phyloP scores from a whole-genome alignment of 2,329 filamentous ascomycete species.

The Botrytis fragariae region DNA sequence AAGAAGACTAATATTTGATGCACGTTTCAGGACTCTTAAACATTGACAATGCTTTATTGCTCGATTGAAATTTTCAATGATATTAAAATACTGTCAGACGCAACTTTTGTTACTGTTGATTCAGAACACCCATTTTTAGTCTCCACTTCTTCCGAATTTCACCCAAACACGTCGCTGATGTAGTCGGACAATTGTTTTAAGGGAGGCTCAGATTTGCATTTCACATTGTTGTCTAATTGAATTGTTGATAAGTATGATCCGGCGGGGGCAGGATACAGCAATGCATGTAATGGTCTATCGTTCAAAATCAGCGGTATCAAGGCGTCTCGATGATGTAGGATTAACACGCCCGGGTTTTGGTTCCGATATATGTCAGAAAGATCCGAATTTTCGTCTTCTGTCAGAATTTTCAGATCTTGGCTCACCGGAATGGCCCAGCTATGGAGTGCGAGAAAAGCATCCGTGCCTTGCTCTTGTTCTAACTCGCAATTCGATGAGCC shows the following conservation, averaged over 20 bases:
- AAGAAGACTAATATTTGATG: fast-evolving
- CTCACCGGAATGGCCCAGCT: slow-evolving; percentile 6
- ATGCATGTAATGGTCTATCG: slow-evolving; percentile 1
- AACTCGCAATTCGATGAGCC: background rate
- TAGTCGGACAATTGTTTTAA: background rate
- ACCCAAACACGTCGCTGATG: background rate
- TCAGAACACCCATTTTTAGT: background rate
- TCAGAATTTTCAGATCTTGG: background rate
- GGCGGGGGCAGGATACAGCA: background rate
- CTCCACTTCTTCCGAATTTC: background rate
- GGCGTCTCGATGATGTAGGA: background rate
- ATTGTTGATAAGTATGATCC: background rate
- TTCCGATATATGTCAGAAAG: background rate
- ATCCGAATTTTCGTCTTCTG: background rate
- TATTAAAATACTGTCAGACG: background rate
- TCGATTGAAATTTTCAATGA: background rate
- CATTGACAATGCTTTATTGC: background rate
- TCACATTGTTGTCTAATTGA: background rate
- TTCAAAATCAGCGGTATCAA: slow-evolving; percentile 3
- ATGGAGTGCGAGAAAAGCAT: background rate
- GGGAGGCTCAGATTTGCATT: background rate
- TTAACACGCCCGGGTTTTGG: background rate
- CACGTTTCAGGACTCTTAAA: background rate
- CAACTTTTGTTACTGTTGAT: background rate
- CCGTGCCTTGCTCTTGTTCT: too few species aligned